Evolutionary conservation across 495 filamentous ascomycete genomes (phyloP), one percentile per base, ranked within the genome.

Genomic region (Penicillium lividum): DNA sequence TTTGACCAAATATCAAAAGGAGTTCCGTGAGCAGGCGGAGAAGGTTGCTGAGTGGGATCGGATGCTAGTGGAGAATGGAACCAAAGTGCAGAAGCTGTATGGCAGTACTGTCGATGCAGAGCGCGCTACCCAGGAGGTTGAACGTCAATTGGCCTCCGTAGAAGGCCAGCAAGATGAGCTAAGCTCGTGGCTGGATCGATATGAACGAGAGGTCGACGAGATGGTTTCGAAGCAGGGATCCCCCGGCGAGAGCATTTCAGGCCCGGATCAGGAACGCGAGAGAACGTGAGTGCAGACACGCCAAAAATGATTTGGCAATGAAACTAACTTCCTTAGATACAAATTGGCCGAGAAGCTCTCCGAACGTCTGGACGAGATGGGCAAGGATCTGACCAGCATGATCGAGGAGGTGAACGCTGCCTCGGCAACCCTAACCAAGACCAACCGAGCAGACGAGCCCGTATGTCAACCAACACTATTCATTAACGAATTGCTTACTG

Each of bases 391-490:
- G 51, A 82, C 82, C 42, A 90, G 87, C 73, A 97, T 99, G 92
- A 96, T 99, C 67, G 92, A 96, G 67, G 94, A 97, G 73, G 94
- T 98, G 67, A 99, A 99, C 67, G 84, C 84, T 56, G 91, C 92
- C 48, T 91, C 88, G 8, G 80, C 88, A 28, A 88, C 84, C 5
- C 77, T 99, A 59, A 93, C 84, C 80, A 94, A 93, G 81, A 92
- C 88, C 44, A 88, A 80, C 73, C 93, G 92, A 71, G 80, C 89
- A 43, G 92, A 96, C 73, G 93, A 97, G 78, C 93, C 92, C 63
- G 93, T 96, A 84, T 71, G 91, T 84, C 22, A 27, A 43, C 22
- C 30, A 34, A 34, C 6, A 22, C 50, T 38, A 6, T 36, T 16
- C 0, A 4, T 30, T 30, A 3, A 1, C 0, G 11, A 33, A 49